Conservation (phyloP, 1,284 basidiomycete species). For the Papiliotrema terrestris region DNA sequence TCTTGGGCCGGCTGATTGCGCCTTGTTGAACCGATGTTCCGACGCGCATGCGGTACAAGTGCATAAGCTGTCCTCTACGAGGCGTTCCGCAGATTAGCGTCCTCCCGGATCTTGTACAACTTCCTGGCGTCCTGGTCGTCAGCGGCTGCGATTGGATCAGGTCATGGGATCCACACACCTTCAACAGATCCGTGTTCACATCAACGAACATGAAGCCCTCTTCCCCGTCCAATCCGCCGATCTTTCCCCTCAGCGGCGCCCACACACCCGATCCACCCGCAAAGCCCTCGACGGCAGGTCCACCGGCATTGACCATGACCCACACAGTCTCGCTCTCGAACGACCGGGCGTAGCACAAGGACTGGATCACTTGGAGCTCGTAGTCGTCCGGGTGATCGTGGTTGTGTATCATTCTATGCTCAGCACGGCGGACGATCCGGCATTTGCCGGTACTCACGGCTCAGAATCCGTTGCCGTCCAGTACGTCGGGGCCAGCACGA, state of each 20-base stretch:
- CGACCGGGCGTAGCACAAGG: slow-evolving; percentile 33
- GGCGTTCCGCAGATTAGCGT: slow-evolving; percentile 6
- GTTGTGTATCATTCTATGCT: slow-evolving; percentile 18
- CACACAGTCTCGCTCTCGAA: slow-evolving; percentile 45
- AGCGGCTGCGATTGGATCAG: not conserved
- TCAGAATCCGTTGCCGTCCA: slow-evolving; percentile 46
- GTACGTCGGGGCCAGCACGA: slow-evolving; percentile 47
- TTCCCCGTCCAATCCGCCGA: slow-evolving; percentile 17
- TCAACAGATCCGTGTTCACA: slow-evolving; percentile 28
- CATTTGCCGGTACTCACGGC: slow-evolving; percentile 31
- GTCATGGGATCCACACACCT: slow-evolving; percentile 12
- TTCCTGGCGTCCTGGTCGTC: slow-evolving; percentile 20
- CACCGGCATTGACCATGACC: slow-evolving; percentile 46
- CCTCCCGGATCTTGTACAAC: slow-evolving; percentile 40
- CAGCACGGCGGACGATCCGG: not conserved
- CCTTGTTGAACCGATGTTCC: not conserved
- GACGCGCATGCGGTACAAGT: not conserved
- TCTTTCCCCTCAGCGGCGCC: slow-evolving; percentile 34
- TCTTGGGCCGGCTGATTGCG: too few relatives aligned
- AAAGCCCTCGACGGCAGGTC: slow-evolving; percentile 28
- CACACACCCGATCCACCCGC: slow-evolving; percentile 43
- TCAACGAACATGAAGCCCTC: slow-evolving; percentile 23
- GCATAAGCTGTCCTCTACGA: not conserved
- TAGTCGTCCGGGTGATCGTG: slow-evolving; percentile 29
- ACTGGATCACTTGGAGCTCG: slow-evolving; percentile 31